Conservation (phyloP, 805 yeast genomes). For the Zygotorulaspora florentina region DNA sequence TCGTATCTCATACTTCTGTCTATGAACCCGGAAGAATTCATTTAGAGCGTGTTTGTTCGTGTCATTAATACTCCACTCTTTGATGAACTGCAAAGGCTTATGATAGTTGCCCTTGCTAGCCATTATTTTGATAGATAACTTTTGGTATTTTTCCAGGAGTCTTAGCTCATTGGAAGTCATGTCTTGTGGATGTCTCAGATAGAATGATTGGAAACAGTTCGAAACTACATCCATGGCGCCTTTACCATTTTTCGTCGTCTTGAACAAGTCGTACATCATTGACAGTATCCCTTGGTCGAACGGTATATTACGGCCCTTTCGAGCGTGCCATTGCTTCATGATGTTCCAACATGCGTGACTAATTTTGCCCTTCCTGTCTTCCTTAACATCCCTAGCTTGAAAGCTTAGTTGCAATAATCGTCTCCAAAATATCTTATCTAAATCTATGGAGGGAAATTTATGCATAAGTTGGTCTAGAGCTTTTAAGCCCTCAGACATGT, state of each 20-base stretch:
- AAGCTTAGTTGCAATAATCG: slow-evolving; percentile 21
- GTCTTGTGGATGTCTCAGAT: slow-evolving; percentile 7
- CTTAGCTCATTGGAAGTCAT: slow-evolving; percentile 8
- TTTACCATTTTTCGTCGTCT: slow-evolving; percentile 15
- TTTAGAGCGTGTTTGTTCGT: slow-evolving; percentile 14
- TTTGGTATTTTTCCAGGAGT: slow-evolving; percentile 21
- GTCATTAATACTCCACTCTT: slow-evolving; percentile 20
- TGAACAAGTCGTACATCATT: slow-evolving; percentile 17
- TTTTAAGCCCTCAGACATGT: slow-evolving; percentile 14
- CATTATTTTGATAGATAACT: slow-evolving; percentile 18
- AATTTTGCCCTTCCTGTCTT: slow-evolving; percentile 16
- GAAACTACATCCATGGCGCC: slow-evolving; percentile 19
- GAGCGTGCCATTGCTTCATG: slow-evolving; percentile 25
- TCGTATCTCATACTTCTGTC: slow-evolving; percentile 6
- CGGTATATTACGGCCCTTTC: slow-evolving; percentile 13
- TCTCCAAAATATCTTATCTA: slow-evolving; percentile 28
- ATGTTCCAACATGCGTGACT: slow-evolving; percentile 22
- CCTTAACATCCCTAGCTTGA: slow-evolving; percentile 14
- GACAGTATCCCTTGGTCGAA: slow-evolving; percentile 18
- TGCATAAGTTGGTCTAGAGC: slow-evolving; percentile 20
- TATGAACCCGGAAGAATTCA: slow-evolving; percentile 11
- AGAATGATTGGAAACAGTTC: slow-evolving; percentile 9
- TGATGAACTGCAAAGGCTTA: slow-evolving; percentile 20
- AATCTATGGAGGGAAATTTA: slow-evolving; percentile 19
- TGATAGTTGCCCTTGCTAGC: slow-evolving; percentile 13